Conservation (phyloP, 2,329 filamentous ascomycete genomes). For the Sporothrix inflata region DNA sequence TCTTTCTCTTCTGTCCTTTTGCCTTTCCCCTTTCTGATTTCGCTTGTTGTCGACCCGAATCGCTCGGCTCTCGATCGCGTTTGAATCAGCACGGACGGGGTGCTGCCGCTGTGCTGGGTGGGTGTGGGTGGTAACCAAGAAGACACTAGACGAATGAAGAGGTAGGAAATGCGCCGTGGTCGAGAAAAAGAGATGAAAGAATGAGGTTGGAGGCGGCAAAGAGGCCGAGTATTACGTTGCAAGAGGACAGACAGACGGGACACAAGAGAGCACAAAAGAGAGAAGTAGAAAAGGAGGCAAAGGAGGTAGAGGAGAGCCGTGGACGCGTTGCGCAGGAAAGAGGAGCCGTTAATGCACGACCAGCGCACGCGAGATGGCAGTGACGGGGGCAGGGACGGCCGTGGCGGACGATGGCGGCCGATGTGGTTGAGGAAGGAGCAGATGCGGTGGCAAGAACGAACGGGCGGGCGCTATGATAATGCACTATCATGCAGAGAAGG, state of each 20-base stretch:
- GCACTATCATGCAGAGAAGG: conserved; percentile 18
- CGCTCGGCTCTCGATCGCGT: neutral
- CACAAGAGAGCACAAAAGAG: neutral
- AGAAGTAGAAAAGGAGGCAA: neutral
- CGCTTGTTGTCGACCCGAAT: neutral
- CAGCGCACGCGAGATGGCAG: conserved; percentile 6
- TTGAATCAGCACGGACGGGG: neutral
- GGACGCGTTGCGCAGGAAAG: conserved; percentile 13
- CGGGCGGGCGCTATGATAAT: conserved; percentile 7
- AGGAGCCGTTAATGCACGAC: neutral
- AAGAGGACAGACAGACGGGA: neutral
- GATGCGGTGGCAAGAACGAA: conserved; percentile 16
- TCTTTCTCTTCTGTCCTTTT: neutral
- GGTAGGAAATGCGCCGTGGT: neutral
- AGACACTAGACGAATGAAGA: neutral
- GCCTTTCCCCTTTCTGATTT: neutral
- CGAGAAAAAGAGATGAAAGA: neutral
- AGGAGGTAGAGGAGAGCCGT: neutral
- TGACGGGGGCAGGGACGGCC: neutral
- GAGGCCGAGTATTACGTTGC: conserved; percentile 14
- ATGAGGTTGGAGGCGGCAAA: neutral
- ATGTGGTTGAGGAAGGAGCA: neutral
- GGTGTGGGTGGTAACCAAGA: neutral
- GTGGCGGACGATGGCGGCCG: neutral
- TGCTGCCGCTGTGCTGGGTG: neutral